Evolutionary conservation across 2,329 filamentous ascomycete genomes (phyloP).

Genomic region (Ascochyta koolunga): DNA sequence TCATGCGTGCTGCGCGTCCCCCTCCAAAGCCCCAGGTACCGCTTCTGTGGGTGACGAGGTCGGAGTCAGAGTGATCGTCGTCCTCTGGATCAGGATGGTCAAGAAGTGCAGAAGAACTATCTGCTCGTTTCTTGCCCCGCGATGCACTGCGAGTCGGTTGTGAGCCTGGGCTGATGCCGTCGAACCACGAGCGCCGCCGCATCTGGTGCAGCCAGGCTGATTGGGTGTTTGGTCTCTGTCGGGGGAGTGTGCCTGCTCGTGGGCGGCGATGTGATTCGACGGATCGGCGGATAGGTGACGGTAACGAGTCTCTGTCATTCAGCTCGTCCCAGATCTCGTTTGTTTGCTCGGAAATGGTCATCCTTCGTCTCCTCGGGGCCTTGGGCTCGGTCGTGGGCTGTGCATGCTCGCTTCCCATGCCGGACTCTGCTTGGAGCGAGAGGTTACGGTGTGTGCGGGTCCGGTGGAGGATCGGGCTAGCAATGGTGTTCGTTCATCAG

Average conservation of each 20-base stretch:
- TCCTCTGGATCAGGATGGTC: constrained; percentile 39
- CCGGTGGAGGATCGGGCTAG: constrained; percentile 43
- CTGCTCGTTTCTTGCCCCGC: constrained; percentile 36
- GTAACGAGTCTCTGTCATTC: constrained; percentile 62
- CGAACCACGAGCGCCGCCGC: constrained; percentile 47
- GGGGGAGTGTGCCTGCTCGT: constrained; percentile 42
- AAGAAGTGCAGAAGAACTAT: constrained; percentile 31
- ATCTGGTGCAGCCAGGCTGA: constrained; percentile 43
- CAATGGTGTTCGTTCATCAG: constrained; percentile 47
- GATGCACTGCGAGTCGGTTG: constrained; percentile 33
- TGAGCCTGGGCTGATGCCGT: constrained; percentile 29
- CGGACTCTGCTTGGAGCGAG: constrained; percentile 34
- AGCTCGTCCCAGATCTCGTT: constrained; percentile 89
- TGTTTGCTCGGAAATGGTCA: constrained; percentile 68
- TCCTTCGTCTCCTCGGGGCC: constrained; percentile 41
- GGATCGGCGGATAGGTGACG: constrained; percentile 38
- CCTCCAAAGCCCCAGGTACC: constrained; percentile 36
- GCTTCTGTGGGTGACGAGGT: constrained; percentile 27
- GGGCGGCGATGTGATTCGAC: constrained; percentile 40
- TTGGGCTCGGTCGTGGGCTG: constrained; percentile 33
- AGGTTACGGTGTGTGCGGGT: constrained; percentile 30
- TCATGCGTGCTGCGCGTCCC: constrained; percentile 31
- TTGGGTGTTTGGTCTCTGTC: constrained; percentile 36
- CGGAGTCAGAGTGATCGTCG: constrained; percentile 38
- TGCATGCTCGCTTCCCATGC: constrained; percentile 24